phyloP scores from a whole-genome alignment of 2,329 filamentous ascomycete species.

The Parafenestella ontariensis region DNA sequence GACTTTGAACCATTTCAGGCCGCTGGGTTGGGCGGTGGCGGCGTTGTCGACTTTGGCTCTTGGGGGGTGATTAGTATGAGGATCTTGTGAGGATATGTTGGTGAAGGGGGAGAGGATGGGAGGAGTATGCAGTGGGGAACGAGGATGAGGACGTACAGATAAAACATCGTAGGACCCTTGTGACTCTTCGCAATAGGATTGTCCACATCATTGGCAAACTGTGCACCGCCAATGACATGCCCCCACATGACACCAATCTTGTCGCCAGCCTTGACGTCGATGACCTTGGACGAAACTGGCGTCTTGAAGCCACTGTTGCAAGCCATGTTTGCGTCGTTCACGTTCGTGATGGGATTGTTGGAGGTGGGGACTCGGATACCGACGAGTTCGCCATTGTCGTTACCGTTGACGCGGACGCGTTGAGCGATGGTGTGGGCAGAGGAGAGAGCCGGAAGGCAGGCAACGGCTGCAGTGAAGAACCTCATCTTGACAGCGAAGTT shows the following conservation, averaged over 20 bases:
- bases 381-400: slow-evolving; percentile 58
- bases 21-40: slow-evolving; percentile 45
- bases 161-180: slow-evolving; percentile 53
- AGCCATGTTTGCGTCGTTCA: slow-evolving; percentile 55
- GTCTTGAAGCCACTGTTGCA: slow-evolving; percentile 54
- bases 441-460: slow-evolving; percentile 41
- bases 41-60: slow-evolving; percentile 52
- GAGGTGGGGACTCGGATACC: slow-evolving; percentile 59
- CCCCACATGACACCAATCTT: slow-evolving; percentile 61
- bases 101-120: not conserved
- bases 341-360: slow-evolving; percentile 60
- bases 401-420: slow-evolving; percentile 48
- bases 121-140: not conserved
- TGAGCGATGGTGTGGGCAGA: slow-evolving; percentile 56
- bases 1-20: slow-evolving; percentile 53
- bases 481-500: slow-evolving; percentile 32
- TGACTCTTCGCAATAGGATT: slow-evolving; percentile 59
- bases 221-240: slow-evolving; percentile 62
- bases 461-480: slow-evolving; percentile 30
- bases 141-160: slow-evolving; percentile 37
- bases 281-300: slow-evolving; percentile 50
- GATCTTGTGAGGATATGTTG: not conserved
- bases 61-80: slow-evolving; percentile 6
- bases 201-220: slow-evolving; percentile 55
- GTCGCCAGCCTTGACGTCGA: slow-evolving; percentile 60